These are phyloP conservation scores for Trichomonas vaginalis DNA, from an alignment of 208 protist genomes.

Conservation along the genomic window DNA sequence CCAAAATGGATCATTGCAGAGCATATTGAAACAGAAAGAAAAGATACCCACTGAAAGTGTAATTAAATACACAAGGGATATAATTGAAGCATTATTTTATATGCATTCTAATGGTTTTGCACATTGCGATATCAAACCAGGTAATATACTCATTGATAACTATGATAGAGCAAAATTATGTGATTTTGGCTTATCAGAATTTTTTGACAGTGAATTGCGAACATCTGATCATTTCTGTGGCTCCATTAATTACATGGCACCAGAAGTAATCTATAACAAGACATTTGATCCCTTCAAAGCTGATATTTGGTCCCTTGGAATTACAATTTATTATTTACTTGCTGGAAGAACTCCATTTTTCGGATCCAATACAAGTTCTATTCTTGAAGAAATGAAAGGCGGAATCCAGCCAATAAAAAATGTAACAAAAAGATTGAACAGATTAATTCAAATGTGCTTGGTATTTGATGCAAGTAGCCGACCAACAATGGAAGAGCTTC, in stretches of 20 bases:
- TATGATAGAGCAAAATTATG: background rate
- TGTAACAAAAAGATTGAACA: too few relatives aligned
- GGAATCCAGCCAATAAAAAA: too few relatives aligned
- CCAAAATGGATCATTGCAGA: background rate
- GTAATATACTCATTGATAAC: background rate
- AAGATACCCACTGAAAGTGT: background rate
- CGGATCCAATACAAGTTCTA: too few relatives aligned
- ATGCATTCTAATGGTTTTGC: background rate
- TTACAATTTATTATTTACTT: constrained; percentile 29
- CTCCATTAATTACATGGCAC: background rate
- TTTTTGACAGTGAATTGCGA: too few relatives aligned
- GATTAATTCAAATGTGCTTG: too few relatives aligned
- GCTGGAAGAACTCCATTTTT: too few relatives aligned
- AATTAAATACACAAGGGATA: background rate
- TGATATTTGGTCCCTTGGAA: constrained; percentile 32
- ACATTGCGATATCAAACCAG: background rate
- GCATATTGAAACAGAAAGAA: background rate
- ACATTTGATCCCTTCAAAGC: background rate
- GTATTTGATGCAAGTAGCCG: too few relatives aligned
- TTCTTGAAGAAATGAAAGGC: too few relatives aligned
- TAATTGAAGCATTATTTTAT: background rate
- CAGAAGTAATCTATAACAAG: background rate
- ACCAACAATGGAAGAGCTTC: too few relatives aligned
- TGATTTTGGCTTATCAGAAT: background rate
- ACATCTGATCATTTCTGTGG: background rate